A percentile compares a stretch with the other conserved stretches of the same genome.
These are phyloP conservation scores for Bonia amplexicaulis DNA, from an alignment of 176 grass and related monocot species.

Conservation along the genomic window DNA sequence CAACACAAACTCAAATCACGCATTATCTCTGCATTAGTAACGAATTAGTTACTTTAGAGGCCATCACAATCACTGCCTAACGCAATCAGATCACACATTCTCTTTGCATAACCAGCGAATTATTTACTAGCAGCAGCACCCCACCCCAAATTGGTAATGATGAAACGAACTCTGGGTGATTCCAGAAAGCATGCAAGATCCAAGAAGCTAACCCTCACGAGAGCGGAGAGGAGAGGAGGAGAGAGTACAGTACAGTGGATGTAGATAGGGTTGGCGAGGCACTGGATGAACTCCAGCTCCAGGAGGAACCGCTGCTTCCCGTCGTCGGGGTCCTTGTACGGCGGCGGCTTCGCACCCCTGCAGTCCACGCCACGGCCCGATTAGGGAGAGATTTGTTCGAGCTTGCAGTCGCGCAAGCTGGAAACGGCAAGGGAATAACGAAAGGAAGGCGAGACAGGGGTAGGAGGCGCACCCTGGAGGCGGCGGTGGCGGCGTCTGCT, in stretches of 20 bases:
- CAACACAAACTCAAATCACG: neutral
- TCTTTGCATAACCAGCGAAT: neutral
- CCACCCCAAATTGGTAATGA: neutral
- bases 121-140: neutral
- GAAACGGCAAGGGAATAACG: neutral
- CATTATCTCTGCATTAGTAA: neutral
- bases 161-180: neutral
- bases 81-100: neutral
- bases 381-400: neutral
- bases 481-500: neutral
- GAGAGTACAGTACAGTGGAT: constrained; percentile 66
- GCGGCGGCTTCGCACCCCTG: constrained; percentile 12
- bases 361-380: neutral
- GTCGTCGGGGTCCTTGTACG: constrained; percentile 73
- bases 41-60: neutral
- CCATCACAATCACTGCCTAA: neutral
- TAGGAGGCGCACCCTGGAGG: neutral
- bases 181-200: neutral
- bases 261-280: constrained; percentile 92
- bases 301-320: constrained; percentile 76
- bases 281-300: constrained; percentile 93
- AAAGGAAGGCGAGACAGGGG: neutral
- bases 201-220: constrained; percentile 1
- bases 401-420: neutral
- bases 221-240: neutral